Evolutionary conservation across 495 filamentous ascomycete genomes (phyloP).

Genomic region (Penicillium ochrochloron): DNA sequence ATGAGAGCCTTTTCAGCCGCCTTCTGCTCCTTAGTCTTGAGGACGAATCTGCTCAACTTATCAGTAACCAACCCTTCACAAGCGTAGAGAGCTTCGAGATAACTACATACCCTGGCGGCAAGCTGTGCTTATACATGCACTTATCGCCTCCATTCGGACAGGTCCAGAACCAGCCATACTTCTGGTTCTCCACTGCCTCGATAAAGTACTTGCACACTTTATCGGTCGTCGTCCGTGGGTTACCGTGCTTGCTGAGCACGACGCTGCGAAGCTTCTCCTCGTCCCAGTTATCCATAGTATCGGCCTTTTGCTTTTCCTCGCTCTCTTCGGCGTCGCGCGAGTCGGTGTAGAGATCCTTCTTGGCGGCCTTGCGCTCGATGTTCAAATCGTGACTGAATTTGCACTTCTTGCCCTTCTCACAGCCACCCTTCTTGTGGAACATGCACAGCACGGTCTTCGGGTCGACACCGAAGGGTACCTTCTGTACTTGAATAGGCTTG

Average conservation of each 20-base stretch:
- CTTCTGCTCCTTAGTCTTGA: constrained; percentile 97
- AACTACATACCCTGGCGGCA: constrained; percentile 81
- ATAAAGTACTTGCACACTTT: constrained; percentile 99
- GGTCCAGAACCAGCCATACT: constrained; percentile 99
- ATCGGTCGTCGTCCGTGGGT: constrained; percentile 93
- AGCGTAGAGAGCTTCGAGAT: background rate
- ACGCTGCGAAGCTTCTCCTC: constrained; percentile 93
- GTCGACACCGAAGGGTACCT: constrained; percentile 96
- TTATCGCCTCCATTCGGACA: constrained; percentile 97
- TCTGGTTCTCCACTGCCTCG: constrained; percentile 94
- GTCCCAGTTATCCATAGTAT: constrained; percentile 95
- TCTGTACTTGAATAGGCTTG: constrained; percentile 94
- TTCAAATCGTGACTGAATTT: constrained; percentile 95
- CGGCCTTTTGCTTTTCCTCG: constrained; percentile 80
- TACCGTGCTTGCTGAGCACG: constrained; percentile 93
- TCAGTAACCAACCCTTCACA: constrained; percentile 26
- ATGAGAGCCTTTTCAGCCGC: constrained; percentile 95
- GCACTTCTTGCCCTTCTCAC: constrained; percentile 96
- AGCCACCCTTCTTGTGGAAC: constrained; percentile 95
- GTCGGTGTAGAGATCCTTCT: constrained; percentile 92
- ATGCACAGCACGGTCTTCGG: constrained; percentile 97
- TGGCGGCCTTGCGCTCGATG: constrained; percentile 86
- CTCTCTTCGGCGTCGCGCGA: constrained; percentile 71
- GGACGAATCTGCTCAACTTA: constrained; percentile 68
- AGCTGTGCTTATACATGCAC: constrained; percentile 97